Evolutionary conservation across 768 basidiomycete species (phyloP).

Genomic region (Tephrocybe sp.): DNA sequence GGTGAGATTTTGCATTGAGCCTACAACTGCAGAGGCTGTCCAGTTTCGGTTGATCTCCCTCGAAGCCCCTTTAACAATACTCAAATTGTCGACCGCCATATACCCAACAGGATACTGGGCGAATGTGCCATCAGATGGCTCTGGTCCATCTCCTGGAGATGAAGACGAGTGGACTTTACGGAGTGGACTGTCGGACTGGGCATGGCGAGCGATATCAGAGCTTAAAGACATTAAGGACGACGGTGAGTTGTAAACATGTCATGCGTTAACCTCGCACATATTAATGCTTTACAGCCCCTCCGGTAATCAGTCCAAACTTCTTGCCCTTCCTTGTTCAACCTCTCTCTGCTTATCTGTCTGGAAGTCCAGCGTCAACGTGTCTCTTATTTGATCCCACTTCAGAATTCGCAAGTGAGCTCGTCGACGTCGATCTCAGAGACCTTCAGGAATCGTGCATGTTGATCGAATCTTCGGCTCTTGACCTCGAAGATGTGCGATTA

Average conservation of each 20-base stretch:
- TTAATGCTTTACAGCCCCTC: conserved; percentile 37
- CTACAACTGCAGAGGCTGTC: conserved; percentile 55
- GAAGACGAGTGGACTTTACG: conserved; percentile 67
- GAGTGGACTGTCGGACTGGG: conserved; percentile 66
- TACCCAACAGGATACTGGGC: conserved; percentile 77
- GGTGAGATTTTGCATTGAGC: too few relatives aligned
- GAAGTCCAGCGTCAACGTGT: conserved; percentile 36
- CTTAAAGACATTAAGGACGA: conserved; percentile 73
- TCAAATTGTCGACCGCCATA: conserved; percentile 63
- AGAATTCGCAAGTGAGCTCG: conserved; percentile 41
- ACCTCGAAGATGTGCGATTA: conserved; percentile 72
- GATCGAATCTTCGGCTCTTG: conserved; percentile 74
- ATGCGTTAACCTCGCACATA: background rate
- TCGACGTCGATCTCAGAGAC: conserved; percentile 66
- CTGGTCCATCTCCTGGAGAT: conserved; percentile 21
- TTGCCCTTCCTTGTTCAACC: conserved; percentile 61
- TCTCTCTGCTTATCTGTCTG: conserved; percentile 60
- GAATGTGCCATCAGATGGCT: conserved; percentile 17
- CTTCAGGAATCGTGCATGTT: conserved; percentile 74
- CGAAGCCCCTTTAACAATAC: conserved; percentile 65
- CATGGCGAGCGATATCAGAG: conserved; percentile 73
- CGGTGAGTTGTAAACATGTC: conserved; percentile 35
- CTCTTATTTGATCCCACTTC: conserved; percentile 38
- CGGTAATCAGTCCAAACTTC: conserved; percentile 59
- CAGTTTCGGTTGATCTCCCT: conserved; percentile 65